These are phyloP conservation scores for Kwoniella europaea DNA, from an alignment of 768 basidiomycete species.

Conservation along the genomic window DNA sequence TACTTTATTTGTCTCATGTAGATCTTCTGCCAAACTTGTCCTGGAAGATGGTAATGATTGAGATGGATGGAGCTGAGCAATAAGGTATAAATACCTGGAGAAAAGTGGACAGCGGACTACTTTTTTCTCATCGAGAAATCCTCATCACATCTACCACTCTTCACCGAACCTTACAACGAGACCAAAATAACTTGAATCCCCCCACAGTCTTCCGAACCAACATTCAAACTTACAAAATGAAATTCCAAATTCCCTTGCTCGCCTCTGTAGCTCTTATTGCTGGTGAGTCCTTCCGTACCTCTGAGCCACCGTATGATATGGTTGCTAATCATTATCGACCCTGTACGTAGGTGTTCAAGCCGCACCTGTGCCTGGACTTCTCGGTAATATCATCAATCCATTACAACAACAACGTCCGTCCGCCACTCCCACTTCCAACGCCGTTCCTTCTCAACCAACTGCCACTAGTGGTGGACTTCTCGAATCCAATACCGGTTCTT, in stretches of 20 bases:
- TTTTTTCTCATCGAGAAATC: background rate
- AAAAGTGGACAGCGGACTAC: background rate
- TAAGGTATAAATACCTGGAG: background rate
- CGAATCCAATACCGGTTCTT: slow-evolving; percentile 5
- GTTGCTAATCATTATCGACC: background rate
- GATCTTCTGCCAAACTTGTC: background rate
- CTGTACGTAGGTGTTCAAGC: background rate
- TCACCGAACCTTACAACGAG: background rate
- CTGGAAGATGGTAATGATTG: background rate
- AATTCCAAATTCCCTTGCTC: background rate
- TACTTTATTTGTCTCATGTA: background rate
- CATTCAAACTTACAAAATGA: background rate
- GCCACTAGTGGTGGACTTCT: background rate
- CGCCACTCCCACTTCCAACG: background rate
- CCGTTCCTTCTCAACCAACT: background rate
- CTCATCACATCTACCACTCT: background rate
- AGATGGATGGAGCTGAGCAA: background rate
- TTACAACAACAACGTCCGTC: background rate
- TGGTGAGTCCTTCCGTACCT: background rate
- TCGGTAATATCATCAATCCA: background rate
- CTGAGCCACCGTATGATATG: background rate
- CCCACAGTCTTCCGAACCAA: background rate
- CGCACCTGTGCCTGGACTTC: background rate
- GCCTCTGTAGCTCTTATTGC: background rate
- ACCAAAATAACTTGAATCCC: too few species aligned